Base-by-base conservation (phyloP, 2,329 filamentous ascomycete species). In the Colletotrichum sp. region DNA sequence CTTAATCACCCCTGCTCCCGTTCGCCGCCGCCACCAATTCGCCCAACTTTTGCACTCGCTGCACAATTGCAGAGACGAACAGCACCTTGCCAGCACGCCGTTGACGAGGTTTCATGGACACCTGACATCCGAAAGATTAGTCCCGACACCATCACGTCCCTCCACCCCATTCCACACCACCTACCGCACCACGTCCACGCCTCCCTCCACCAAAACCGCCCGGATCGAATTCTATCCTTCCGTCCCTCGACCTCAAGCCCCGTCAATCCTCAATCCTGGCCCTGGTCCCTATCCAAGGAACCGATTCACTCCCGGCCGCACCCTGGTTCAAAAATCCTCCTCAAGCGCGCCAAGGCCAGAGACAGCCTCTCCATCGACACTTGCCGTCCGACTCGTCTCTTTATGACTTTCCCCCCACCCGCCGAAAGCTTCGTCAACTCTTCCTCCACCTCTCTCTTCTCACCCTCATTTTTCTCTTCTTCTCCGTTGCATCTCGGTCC, bases 381-480 rank as follows among this genome's bases (percentile, higher is more conserved):
- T 44, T 44, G 65, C 69, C 69, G 52, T 76, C 55, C 72, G 62
- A 64, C 63, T 66, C 73, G 77, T 81, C 80, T 75, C 81, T 86
- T 87, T 86, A 86, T 86, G 83, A 87, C 84, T 83, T 82, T 81
- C 79, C 72, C 78, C 79, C 81, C 79, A 81, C 82, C 78, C 79
- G 72, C 80, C 78, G 75, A 77, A 77, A 77, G 76, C 77, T 72
- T 69, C 66, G n/a, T 77, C 72, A 75, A 65, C 76, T 65, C 69
- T 66, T 76, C 76, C 73, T 65, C 61, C 79, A 72, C 80, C 78
- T 80, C 78, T 76, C 74, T 66, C 78, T 67, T 77, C 78, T 77
- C 79, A 78, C 80, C 81, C 71, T 83, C 79, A 79, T 79, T 79
- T 81, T 81, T 78, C 80, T 82, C 81, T 81, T 81, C 80, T 79